Percentiles rank a stretch among this genome's conserved stretches.
phyloP scores from a whole-genome alignment of 108 stramenopile species.

The Nitzschia sp. region DNA sequence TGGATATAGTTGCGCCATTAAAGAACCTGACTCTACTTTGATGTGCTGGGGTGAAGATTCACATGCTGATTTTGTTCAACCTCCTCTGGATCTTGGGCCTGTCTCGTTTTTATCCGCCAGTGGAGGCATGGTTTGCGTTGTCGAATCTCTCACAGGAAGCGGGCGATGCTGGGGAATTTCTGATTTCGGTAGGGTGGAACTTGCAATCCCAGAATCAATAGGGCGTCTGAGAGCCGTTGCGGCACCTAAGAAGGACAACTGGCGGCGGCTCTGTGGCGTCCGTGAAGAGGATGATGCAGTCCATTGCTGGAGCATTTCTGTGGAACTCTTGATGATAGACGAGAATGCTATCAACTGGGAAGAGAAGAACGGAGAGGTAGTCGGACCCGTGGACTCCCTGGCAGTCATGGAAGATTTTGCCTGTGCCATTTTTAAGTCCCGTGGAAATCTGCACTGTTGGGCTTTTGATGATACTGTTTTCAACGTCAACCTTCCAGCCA shows the following conservation, averaged over 20 bases:
- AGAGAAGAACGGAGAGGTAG: neutral
- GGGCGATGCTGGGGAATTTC: slow-evolving; percentile 4
- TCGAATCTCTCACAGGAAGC: neutral
- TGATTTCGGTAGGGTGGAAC: neutral
- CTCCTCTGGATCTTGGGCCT: neutral
- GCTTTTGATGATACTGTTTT: neutral
- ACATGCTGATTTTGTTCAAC: slow-evolving; percentile 3
- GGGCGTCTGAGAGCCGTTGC: neutral
- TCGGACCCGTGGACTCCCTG: neutral
- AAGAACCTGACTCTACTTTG: neutral
- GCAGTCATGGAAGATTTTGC: slow-evolving; percentile 18
- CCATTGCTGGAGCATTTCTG: neutral
- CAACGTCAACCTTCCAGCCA: neutral
- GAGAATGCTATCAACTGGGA: neutral
- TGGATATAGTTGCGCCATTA: slow-evolving; percentile 7
- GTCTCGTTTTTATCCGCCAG: slow-evolving; percentile 2
- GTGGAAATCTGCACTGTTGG: neutral
- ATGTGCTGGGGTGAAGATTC: slow-evolving; percentile 6
- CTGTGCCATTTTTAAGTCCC: neutral
- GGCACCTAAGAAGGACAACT: neutral
- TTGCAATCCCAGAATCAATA: neutral
- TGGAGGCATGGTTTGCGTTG: slow-evolving; percentile 1
- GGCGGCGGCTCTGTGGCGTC: neutral
- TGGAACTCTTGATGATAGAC: neutral
- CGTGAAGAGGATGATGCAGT: neutral